phyloP scores from a whole-genome alignment of 345 rosid genomes.

The Syzygium aromaticum region DNA sequence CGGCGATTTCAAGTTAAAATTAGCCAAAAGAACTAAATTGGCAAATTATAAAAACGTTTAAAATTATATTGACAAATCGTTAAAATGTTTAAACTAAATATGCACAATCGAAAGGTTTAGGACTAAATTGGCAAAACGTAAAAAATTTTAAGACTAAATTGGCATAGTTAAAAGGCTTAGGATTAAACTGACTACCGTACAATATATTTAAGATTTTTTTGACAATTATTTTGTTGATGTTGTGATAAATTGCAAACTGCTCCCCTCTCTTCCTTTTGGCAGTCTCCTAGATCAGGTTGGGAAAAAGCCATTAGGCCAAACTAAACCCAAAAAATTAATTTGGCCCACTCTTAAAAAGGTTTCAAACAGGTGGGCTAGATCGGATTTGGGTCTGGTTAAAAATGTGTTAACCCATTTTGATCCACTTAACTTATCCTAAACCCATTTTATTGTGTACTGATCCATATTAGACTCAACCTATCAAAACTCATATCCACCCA shows the following conservation, averaged over 20 bases:
- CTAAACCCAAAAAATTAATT: neutral
- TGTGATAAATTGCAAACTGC: neutral
- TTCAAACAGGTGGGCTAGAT: neutral
- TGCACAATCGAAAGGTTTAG: no score
- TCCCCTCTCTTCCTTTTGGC: neutral
- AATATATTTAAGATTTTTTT: neutral
- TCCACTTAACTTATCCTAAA: neutral
- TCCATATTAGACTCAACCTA: neutral
- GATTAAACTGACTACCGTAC: fast-evolving
- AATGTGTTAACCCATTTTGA: neutral
- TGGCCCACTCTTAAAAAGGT: neutral
- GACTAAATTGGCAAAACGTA: no score
- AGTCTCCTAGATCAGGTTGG: neutral
- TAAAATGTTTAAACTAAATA: no score
- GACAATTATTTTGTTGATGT: neutral
- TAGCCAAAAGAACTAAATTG: neutral
- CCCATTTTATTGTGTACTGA: neutral
- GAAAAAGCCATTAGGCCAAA: neutral
- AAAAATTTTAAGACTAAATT: neutral
- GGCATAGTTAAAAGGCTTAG: neutral
- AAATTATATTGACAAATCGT: no score
- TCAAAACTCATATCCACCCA: neutral
- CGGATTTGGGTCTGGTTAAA: neutral
- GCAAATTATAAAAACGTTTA: neutral
- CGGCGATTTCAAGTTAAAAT: fast-evolving